Evolutionary conservation across 352 stramenopile species (phyloP).

Genomic region (Plasmopara halstedii): DNA sequence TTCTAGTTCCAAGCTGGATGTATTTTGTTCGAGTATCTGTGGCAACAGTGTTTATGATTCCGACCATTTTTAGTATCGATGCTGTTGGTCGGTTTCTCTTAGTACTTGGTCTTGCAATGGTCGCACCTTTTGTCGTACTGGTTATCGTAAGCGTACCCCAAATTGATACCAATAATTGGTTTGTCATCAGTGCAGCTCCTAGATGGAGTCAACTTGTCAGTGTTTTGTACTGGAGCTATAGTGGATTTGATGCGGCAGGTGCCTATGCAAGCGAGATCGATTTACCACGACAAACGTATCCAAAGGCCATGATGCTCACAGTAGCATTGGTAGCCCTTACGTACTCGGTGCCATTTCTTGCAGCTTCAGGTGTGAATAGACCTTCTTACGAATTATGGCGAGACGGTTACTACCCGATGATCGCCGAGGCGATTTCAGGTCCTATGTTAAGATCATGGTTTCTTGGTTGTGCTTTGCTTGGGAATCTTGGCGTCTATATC

Average conservation of each 20-base stretch:
- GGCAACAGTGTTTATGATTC: slow-evolving; percentile 52
- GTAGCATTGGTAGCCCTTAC: slow-evolving; percentile 76
- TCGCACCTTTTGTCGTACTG: slow-evolving; percentile 90
- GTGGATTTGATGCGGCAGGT: slow-evolving; percentile 90
- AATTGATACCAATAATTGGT: slow-evolving; percentile 52
- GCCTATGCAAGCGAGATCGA: slow-evolving; percentile 90
- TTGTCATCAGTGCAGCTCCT: slow-evolving; percentile 45
- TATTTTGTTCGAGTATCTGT: slow-evolving; percentile 35
- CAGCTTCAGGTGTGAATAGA: slow-evolving; percentile 79
- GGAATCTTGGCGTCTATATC: slow-evolving; percentile 92
- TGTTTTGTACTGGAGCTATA: slow-evolving; percentile 96
- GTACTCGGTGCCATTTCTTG: slow-evolving; percentile 89
- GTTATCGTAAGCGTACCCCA: slow-evolving; percentile 47
- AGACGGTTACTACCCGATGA: slow-evolving; percentile 88
- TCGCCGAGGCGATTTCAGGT: slow-evolving; percentile 81
- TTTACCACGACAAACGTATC: slow-evolving; percentile 75
- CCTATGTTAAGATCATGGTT: slow-evolving; percentile 86
- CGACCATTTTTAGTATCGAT: slow-evolving; percentile 77
- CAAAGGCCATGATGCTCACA: slow-evolving; percentile 79
- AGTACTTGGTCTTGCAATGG: slow-evolving; percentile 77
- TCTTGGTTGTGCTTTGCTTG: slow-evolving; percentile 81
- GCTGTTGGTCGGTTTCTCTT: slow-evolving; percentile 83
- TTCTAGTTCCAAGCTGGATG: slow-evolving; percentile 47
- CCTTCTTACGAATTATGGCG: slow-evolving; percentile 79
- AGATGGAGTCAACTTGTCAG: slow-evolving; percentile 87